A percentile compares a stretch with the other conserved stretches of the same genome.
These are phyloP conservation scores for Yamadazyma triangularis DNA, from an alignment of 1,139 yeast species.

Conservation along the genomic window DNA sequence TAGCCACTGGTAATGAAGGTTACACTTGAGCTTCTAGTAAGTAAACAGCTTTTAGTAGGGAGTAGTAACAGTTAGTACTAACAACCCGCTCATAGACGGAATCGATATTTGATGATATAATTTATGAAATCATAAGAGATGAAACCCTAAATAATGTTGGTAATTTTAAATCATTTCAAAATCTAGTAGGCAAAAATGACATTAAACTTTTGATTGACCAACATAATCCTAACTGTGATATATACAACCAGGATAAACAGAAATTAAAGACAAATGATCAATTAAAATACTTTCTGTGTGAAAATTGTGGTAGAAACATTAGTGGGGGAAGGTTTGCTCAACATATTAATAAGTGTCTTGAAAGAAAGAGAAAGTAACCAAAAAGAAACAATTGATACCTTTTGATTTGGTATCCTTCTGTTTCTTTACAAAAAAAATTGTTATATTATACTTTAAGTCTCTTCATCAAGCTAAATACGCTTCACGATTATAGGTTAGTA, in stretches of 20 bases:
- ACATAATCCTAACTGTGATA: constrained; percentile 23
- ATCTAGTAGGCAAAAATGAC: constrained; percentile 13
- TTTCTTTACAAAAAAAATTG: too few relatives aligned
- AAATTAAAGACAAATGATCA: constrained; percentile 37
- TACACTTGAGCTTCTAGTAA: not conserved
- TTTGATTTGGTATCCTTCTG: too few relatives aligned
- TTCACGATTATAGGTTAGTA: too few relatives aligned
- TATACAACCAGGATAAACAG: constrained; percentile 38
- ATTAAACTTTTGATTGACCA: constrained; percentile 4
- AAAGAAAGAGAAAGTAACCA: constrained; percentile 25
- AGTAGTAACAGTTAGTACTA: constrained; percentile 1
- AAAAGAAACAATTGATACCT: too few relatives aligned
- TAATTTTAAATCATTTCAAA: constrained; percentile 19
- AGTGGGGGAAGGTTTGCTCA: constrained; percentile 93
- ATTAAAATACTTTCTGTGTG: constrained; percentile 65
- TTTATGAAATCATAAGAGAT: constrained; percentile 30
- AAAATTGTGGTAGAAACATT: constrained; percentile 77
- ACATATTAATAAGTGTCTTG: constrained; percentile 84
- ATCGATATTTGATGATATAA: constrained; percentile 30
- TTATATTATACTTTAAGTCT: too few relatives aligned
- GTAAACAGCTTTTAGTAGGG: not conserved
- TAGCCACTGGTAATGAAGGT: not conserved
- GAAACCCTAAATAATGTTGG: constrained; percentile 28
- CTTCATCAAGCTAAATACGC: too few relatives aligned
- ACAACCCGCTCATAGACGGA: constrained; percentile 18